Base-by-base conservation (phyloP, 768 basidiomycete species). In the Lactarius sp. region DNA sequence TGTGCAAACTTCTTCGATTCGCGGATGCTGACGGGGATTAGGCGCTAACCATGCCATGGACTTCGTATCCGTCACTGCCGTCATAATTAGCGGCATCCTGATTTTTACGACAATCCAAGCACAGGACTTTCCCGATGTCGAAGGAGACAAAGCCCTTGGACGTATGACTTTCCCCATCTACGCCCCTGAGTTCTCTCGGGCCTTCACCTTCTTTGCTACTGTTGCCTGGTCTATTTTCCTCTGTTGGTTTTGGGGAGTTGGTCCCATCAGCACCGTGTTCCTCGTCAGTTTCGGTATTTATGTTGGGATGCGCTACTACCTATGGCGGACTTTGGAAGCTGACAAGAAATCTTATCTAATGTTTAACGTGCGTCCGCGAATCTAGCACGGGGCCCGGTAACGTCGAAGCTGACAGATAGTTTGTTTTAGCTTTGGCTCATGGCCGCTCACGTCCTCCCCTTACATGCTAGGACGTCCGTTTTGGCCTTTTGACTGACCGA, bases 61-160 rank as follows among this genome's bases (percentile, higher is more conserved):
- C 49, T 57, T 60, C 36, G 60, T 66, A 47, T 69, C 68, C 51
- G 47, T 66, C 52, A 61, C 57, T 50, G 69, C 69, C 59, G 66
- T 70, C 52, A 58, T 59, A 14, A 65, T 68, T 39, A 66, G 63
- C 27, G 67, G 67, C 52, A 49, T 65, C 49, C 65, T 70, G 27
- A 70, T 71, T 56, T 62, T 65, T 55, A 70, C 70, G 42, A 71
- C 70, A 37, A 67, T 70, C 20, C 70, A 69, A 52, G 60, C 63
- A n/a, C 70, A 71, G 39, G 70, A 71, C 60, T 71, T 71, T 60
- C 62, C 64, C 16, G 70, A 71, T 56, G 69, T 69, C 31, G 68
- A 66, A 47, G 70, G 70, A 49, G 70, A 71, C 58, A 61, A 52
- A 39, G 62, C 59, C 16, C 54, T 62, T 13, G 70, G 70, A 27